Conservation (phyloP, 805 yeast species). For the Lipomyces anomalus region DNA sequence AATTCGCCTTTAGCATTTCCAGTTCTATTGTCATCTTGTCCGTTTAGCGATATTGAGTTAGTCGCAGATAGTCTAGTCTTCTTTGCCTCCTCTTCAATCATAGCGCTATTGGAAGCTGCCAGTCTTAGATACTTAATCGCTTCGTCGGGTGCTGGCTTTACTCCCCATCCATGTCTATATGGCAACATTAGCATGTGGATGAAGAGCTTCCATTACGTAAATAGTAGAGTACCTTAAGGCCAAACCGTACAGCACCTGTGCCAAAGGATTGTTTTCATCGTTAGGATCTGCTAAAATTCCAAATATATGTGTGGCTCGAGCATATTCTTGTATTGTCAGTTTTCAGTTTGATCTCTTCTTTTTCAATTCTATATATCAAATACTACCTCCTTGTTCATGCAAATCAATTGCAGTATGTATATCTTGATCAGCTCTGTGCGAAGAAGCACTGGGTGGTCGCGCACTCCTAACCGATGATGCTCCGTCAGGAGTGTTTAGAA, state of each 20-base stretch:
- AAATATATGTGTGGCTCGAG: conserved; percentile 20
- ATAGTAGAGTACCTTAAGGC: too few species aligned
- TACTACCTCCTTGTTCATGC: conserved; percentile 26
- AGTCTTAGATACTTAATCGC: conserved; percentile 27
- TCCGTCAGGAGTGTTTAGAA: background rate
- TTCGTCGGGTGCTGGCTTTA: conserved; percentile 11
- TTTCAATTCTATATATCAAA: background rate
- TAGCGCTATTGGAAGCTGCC: conserved; percentile 28
- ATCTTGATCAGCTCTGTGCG: conserved; percentile 12
- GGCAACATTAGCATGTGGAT: too few species aligned
- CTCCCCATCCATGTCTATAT: conserved; percentile 35
- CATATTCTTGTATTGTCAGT: background rate
- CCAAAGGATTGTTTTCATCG: conserved; percentile 27
- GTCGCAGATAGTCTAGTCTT: conserved; percentile 6
- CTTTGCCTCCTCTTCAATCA: conserved; percentile 18
- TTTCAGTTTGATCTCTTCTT: conserved; percentile 11
- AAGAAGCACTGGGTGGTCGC: background rate
- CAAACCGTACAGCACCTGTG: conserved; percentile 32
- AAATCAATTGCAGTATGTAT: conserved; percentile 30
- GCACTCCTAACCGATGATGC: background rate
- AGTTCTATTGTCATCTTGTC: conserved; percentile 8
- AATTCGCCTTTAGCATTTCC: conserved; percentile 27
- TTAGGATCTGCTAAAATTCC: conserved; percentile 27
- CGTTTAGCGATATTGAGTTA: too few species aligned
- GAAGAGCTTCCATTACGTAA: too few species aligned